These are phyloP conservation scores for Didymella arachidicola DNA, from an alignment of 2,329 filamentous ascomycete genomes.

Conservation along the genomic window DNA sequence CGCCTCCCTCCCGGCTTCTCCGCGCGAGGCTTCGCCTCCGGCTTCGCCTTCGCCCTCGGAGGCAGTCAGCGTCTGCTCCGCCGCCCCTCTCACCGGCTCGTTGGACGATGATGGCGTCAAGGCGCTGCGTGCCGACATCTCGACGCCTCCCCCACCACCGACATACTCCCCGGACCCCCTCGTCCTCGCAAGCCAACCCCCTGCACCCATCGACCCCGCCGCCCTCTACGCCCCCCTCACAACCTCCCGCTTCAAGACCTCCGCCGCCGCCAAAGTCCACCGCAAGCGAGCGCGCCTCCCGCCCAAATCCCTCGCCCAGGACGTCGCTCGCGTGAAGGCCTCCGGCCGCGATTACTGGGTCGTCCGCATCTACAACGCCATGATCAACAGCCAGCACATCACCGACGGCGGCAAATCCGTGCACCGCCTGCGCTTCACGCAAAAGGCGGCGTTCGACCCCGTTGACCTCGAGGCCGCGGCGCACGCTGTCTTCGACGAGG, in stretches of 20 bases:
- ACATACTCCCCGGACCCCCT: not conserved
- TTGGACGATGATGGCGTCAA: conserved; percentile 3
- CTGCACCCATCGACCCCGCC: not conserved
- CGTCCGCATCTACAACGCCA: conserved; percentile 39
- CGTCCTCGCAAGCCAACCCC: conserved; percentile 9
- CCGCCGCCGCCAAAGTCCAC: conserved; percentile 27
- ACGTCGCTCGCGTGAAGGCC: conserved; percentile 33
- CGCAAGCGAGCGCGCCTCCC: conserved; percentile 26
- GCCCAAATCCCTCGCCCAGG: conserved; percentile 24
- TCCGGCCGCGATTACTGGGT: conserved; percentile 44
- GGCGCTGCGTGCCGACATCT: not conserved
- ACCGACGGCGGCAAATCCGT: conserved; percentile 27
- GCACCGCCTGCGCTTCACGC: conserved; percentile 32
- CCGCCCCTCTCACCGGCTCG: not conserved
- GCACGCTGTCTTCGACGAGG: conserved; percentile 41
- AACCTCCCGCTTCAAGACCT: conserved; percentile 27
- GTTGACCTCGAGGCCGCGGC: conserved; percentile 41
- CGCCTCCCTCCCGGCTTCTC: not conserved
- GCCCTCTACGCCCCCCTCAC: conserved; percentile 27
- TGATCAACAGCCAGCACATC: conserved; percentile 34
- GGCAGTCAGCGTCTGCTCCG: not conserved
- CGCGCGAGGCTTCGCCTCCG: no score
- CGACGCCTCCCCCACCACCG: not conserved
- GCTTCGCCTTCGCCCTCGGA: not conserved
- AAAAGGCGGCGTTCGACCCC: conserved; percentile 9